Evolutionary conservation across 1,284 basidiomycete genomes (phyloP).

Genomic region (Peniophora sp.): DNA sequence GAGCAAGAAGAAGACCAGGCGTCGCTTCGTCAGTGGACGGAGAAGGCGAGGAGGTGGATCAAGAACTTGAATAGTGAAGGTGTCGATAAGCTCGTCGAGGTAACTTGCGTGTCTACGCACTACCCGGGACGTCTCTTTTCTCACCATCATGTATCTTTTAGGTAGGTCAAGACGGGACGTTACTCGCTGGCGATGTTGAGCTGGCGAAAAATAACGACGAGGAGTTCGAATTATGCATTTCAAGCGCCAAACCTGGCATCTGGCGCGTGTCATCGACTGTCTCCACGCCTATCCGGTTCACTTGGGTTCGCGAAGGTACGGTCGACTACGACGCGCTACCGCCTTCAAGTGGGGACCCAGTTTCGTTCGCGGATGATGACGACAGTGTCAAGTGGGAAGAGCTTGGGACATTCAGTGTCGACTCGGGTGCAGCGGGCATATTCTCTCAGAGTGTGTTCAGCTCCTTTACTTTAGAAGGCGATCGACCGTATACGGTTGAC

Average conservation of each 20-base stretch:
- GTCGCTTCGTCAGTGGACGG: not conserved
- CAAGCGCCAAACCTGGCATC: constrained; percentile 6
- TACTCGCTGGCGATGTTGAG: constrained; percentile 6
- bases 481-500: constrained; percentile 3
- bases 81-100: constrained; percentile 1
- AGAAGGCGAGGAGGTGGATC: not conserved
- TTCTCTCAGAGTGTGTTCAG: constrained; percentile 3
- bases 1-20: not conserved
- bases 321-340: constrained; percentile 4
- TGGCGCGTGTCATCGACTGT: constrained; percentile 4
- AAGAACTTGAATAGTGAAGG: not conserved
- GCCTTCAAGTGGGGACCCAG: not conserved
- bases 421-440: constrained; percentile 3
- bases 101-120: not conserved
- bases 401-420: constrained; percentile 6
- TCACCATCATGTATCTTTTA: not conserved
- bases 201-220: constrained; percentile 5
- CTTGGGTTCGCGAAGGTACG: constrained; percentile 3
- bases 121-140: not conserved
- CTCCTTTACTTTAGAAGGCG: not conserved
- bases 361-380: not conserved
- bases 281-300: not conserved
- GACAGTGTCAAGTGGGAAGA: constrained; percentile 1
- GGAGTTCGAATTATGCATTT: constrained; percentile 8
- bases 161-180: constrained; percentile 2